A percentile compares a stretch with the other conserved stretches of the same genome.
Evolutionary conservation across 768 basidiomycete genomes (phyloP).

Genomic region (Phylloporus rhodoxanthus): DNA sequence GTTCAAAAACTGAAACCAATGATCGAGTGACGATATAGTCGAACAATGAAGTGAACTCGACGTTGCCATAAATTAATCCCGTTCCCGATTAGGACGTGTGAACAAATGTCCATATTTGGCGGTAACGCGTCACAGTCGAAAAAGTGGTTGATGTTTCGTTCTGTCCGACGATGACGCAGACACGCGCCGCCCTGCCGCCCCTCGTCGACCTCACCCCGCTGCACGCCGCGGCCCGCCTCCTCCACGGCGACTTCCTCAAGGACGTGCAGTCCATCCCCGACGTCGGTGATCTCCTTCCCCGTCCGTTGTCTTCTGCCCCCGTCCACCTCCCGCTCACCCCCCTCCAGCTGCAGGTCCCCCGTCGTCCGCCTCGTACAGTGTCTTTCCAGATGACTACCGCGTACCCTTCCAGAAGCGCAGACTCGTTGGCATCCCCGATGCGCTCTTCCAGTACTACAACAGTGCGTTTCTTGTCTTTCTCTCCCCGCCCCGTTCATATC

Average conservation of each 20-base stretch:
- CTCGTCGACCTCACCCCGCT: constrained; percentile 56
- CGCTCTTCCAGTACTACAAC: constrained; percentile 72
- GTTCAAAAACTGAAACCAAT: too few relatives aligned
- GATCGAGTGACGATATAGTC: too few relatives aligned
- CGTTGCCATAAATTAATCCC: too few relatives aligned
- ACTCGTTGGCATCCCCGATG: constrained; percentile 72
- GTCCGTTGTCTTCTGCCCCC: constrained; percentile 35
- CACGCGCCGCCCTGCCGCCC: constrained; percentile 15
- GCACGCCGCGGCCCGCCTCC: constrained; percentile 58
- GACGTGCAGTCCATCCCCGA: constrained; percentile 74
- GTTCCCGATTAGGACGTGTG: background rate
- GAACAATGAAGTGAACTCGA: background rate
- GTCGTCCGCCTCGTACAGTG: constrained; percentile 71
- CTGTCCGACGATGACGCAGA: constrained; percentile 13
- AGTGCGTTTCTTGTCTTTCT: constrained; percentile 38
- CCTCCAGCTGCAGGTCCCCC: constrained; percentile 52
- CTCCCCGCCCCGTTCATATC: constrained; percentile 9
- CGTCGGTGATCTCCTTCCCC: constrained; percentile 60
- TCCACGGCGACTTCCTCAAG: constrained; percentile 65
- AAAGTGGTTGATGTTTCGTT: background rate
- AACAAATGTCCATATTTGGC: background rate
- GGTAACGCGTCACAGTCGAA: background rate
- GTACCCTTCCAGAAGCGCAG: constrained; percentile 77
- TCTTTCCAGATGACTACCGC: constrained; percentile 71
- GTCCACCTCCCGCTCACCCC: constrained; percentile 5